Base-by-base conservation (phyloP, 331 rosid species). In the Pyrus hybrid region DNA sequence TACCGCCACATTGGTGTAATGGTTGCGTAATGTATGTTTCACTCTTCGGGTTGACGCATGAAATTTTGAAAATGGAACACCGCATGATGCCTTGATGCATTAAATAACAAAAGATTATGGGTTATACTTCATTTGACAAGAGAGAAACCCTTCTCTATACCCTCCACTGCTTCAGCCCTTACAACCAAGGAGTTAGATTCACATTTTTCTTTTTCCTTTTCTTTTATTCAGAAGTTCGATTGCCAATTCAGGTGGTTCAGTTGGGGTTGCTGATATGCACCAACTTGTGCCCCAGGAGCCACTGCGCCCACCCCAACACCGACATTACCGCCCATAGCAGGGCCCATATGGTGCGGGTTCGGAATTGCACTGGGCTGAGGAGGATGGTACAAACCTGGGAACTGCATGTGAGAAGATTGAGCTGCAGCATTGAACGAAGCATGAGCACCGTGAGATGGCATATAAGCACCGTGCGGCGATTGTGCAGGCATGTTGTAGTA, bases 341-440 rank as follows among this genome's bases (percentile, higher is more conserved):
- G 91, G 73, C 96, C 98, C 76, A 90, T 68, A 80, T 90, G 99
- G 51, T 92, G 99, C 57, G 97, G 90, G 77, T 75, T 89, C 41
- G 91, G 85, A 18, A 93, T 80, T 67, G 91, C 84, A 37, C 86
- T 86, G 45, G 87, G 91, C 84, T 95, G 99, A 72, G 97, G 81
- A 78, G 97, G 85, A 30, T 95, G 97, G 82, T 92, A 95, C 89
- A 95, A 75, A 23, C 99, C 91, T 3, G 97, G 96, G 73, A 85
- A 95, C 80, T 95, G 99, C 99, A 92, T 88, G 89, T 95, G 97
- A n/a, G 99, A 87, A 67, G 99, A 92, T 56, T 91, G 96, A 67
- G 99, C 94, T 21, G 89, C 92, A 43, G 95, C 96, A 76, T 87
- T 90, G 85, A 87, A 91, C 41, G 91, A 85, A 60, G 89, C 86